Percentiles rank a stretch among this genome's conserved stretches.
These are phyloP conservation scores for Massariosphaeria phaeospora DNA, from an alignment of 495 filamentous ascomycete species.

Conservation along the genomic window DNA sequence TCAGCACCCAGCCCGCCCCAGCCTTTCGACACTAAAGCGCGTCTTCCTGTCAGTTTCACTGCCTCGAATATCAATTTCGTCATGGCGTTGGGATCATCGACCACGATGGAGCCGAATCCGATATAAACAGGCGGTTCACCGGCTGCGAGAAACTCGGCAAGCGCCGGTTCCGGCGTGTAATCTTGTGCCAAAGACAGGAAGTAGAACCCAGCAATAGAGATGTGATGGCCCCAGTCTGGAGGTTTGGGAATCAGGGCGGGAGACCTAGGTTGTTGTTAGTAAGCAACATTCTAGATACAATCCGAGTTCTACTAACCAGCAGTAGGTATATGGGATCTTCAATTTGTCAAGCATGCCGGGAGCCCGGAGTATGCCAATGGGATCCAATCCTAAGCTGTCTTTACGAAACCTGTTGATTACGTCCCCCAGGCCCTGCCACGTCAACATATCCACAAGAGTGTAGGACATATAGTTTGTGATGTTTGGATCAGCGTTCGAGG, in stretches of 20 bases:
- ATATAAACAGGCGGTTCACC: conserved; percentile 60
- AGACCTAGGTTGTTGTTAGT: conserved; percentile 41
- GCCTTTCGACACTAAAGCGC: conserved; percentile 59
- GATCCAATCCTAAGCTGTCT: conserved; percentile 50
- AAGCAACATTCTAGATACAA: not conserved
- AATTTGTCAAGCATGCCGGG: conserved; percentile 43
- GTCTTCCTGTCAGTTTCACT: conserved; percentile 46
- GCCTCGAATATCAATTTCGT: conserved; percentile 54
- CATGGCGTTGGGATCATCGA: conserved; percentile 54
- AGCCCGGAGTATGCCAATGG: conserved; percentile 50
- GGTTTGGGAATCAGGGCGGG: conserved; percentile 59
- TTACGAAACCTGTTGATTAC: conserved; percentile 54
- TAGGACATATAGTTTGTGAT: conserved; percentile 58
- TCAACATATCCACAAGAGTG: conserved; percentile 58
- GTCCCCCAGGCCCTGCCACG: conserved; percentile 63
- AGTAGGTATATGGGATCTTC: conserved; percentile 59
- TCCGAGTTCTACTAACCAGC: conserved; percentile 42
- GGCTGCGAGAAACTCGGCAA: conserved; percentile 49
- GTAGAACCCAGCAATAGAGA: conserved; percentile 60
- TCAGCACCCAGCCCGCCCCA: conserved; percentile 58
- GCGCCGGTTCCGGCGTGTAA: conserved; percentile 50
- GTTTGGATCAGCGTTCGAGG: conserved; percentile 43
- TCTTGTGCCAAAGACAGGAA: conserved; percentile 49
- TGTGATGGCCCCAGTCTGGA: conserved; percentile 55
- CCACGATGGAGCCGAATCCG: conserved; percentile 64